These are phyloP conservation scores for Penicillium sp. DNA, from an alignment of 2,329 filamentous ascomycete species.

Conservation along the genomic window DNA sequence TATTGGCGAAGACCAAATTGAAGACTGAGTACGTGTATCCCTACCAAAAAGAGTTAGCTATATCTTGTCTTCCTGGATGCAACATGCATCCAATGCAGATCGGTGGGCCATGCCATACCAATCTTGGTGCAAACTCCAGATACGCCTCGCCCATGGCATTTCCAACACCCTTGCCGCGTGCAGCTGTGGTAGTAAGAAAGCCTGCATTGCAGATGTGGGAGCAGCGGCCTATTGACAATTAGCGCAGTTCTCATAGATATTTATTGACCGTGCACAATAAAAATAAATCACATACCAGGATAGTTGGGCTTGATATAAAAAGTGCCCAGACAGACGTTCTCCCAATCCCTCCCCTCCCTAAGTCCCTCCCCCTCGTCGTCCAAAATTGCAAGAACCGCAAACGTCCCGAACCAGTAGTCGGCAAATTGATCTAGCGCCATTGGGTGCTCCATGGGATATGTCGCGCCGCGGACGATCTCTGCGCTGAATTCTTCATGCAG, in stretches of 20 bases:
- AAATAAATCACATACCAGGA: constrained; percentile 31
- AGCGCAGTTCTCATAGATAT: background rate
- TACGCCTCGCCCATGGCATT: constrained; percentile 39
- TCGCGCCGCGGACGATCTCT: constrained; percentile 37
- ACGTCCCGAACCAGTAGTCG: constrained; percentile 42
- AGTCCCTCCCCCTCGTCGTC: constrained; percentile 21
- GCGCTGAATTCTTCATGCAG: constrained; percentile 36
- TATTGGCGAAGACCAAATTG: constrained; percentile 43
- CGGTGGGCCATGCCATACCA: constrained; percentile 25
- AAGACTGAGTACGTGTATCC: constrained; percentile 45
- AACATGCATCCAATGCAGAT: background rate
- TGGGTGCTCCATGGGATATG: constrained; percentile 41
- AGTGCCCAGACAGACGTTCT: constrained; percentile 38
- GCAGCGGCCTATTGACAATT: constrained; percentile 32
- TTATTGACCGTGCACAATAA: background rate
- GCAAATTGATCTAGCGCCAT: constrained; percentile 33
- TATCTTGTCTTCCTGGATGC: background rate
- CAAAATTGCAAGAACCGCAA: constrained; percentile 35
- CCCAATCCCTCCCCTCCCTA: constrained; percentile 34
- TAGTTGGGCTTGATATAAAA: constrained; percentile 46
- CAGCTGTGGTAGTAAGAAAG: constrained; percentile 36
- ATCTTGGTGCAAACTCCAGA: constrained; percentile 37
- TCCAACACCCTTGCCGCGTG: constrained; percentile 37
- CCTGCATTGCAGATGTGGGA: constrained; percentile 43
- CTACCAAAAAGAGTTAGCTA: constrained; percentile 19